These are phyloP conservation scores for Aspergillus costaricaensis DNA, from an alignment of 2,329 filamentous ascomycete genomes.

Conservation along the genomic window DNA sequence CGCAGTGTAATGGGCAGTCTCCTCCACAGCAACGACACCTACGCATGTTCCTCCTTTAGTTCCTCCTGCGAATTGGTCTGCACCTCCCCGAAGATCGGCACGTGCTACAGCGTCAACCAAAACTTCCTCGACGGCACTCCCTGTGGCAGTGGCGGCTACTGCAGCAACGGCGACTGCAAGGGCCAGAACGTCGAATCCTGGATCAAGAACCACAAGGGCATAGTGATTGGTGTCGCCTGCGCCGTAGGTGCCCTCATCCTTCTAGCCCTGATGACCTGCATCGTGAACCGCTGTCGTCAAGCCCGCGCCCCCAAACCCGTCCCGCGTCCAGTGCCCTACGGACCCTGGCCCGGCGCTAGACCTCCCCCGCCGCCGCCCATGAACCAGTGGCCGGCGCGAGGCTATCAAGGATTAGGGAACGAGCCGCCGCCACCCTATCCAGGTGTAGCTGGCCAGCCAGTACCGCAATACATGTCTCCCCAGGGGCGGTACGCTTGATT, in stretches of 20 bases:
- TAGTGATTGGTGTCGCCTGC: conserved; percentile 77
- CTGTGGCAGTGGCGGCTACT: conserved; percentile 78
- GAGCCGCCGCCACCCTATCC: conserved; percentile 25
- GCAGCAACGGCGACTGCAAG: conserved; percentile 74
- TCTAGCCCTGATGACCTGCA: conserved; percentile 68
- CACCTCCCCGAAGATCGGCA: conserved; percentile 63
- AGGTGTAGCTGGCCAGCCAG: conserved; percentile 13
- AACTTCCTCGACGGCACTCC: conserved; percentile 91
- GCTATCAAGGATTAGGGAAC: conserved; percentile 27
- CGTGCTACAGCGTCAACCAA: conserved; percentile 76
- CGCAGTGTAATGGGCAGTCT: conserved; percentile 76
- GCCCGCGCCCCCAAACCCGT: conserved; percentile 31
- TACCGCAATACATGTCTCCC: conserved; percentile 5
- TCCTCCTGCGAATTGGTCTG: conserved; percentile 77
- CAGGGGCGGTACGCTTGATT: conserved; percentile 30
- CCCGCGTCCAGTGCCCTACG: conserved; percentile 19
- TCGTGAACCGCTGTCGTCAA: conserved; percentile 58
- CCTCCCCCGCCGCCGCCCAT: conserved; percentile 17
- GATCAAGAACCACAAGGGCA: conserved; percentile 73
- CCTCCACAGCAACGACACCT: conserved; percentile 73
- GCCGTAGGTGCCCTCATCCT: conserved; percentile 73
- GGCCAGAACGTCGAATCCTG: conserved; percentile 74
- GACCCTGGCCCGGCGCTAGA: conserved; percentile 15
- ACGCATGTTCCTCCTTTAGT: conserved; percentile 65
- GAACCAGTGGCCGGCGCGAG: conserved; percentile 27